These are phyloP conservation scores for Maudiozyma humilis DNA, from an alignment of 1,139 yeast genomes.

Conservation along the genomic window DNA sequence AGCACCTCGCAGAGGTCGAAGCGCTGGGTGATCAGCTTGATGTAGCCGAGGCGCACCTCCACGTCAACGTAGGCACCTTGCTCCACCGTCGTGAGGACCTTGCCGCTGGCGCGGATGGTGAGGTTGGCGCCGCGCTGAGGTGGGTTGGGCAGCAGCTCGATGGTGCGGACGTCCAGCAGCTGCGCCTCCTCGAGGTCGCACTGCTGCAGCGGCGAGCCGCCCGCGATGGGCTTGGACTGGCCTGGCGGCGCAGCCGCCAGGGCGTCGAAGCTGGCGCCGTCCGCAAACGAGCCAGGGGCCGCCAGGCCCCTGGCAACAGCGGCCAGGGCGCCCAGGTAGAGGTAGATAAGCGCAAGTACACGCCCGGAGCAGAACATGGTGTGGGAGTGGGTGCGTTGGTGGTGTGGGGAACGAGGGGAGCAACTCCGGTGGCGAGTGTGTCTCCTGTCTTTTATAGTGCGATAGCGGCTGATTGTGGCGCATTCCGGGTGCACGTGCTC, in stretches of 20 bases:
- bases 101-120: constrained; percentile 69
- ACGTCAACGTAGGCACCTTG: constrained; percentile 93
- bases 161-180: constrained; percentile 49
- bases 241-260: constrained; percentile 24
- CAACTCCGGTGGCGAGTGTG: too few species aligned
- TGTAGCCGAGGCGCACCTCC: constrained; percentile 86
- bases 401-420: too few species aligned
- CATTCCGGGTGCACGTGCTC: too few species aligned
- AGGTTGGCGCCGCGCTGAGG: constrained; percentile 75
- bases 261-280: constrained; percentile 13
- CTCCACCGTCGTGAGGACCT: constrained; percentile 44
- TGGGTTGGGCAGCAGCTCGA: constrained; percentile 73
- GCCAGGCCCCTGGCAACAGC: too few species aligned
- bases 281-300: background rate
- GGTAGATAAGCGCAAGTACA: background rate
- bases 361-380: background rate
- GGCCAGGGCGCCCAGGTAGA: background rate
- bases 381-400: too few species aligned
- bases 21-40: constrained; percentile 74
- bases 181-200: constrained; percentile 66
- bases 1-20: constrained; percentile 86
- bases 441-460: too few species aligned
- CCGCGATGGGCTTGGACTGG: constrained; percentile 66
- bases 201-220: constrained; percentile 72
- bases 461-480: too few species aligned